These are phyloP conservation scores for Phytophthora pistaciae DNA, from an alignment of 352 stramenopile genomes.

Conservation along the genomic window DNA sequence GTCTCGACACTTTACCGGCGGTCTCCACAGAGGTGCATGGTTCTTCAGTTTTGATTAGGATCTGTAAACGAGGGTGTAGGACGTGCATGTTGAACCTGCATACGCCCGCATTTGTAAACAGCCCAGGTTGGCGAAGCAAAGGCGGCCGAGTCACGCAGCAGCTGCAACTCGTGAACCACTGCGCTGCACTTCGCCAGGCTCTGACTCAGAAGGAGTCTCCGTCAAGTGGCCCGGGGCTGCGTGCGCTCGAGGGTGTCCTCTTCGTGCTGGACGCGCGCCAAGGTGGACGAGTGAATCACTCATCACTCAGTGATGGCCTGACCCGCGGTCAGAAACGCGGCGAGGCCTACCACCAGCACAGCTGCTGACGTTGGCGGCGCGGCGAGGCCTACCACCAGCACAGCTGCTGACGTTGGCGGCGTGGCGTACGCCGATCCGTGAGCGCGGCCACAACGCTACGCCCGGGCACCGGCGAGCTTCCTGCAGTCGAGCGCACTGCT, in stretches of 20 bases:
- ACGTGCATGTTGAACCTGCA: background rate
- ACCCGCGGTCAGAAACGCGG: slow-evolving; percentile 25
- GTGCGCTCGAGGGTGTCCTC: slow-evolving; percentile 7
- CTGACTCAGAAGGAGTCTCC: background rate
- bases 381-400: slow-evolving; percentile 15
- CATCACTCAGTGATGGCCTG: slow-evolving; percentile 18
- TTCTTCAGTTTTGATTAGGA: slow-evolving; percentile 38
- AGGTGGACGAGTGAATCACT: slow-evolving; percentile 13
- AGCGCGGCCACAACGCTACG: slow-evolving; percentile 27
- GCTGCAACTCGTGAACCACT: background rate
- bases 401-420: slow-evolving; percentile 19
- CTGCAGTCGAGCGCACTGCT: background rate
- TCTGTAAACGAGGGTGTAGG: slow-evolving; percentile 9
- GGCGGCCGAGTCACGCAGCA: background rate
- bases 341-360: slow-evolving; percentile 11
- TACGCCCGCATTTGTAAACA: background rate
- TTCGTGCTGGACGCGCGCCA: slow-evolving; percentile 19
- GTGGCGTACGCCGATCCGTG: slow-evolving; percentile 28
- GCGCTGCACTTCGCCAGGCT: background rate
- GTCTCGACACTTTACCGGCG: slow-evolving; percentile 28
- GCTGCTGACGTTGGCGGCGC: slow-evolving; percentile 22
- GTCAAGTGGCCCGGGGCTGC: background rate
- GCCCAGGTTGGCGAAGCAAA: background rate
- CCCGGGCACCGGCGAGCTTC: background rate
- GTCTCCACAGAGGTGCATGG: slow-evolving; percentile 20